phyloP scores from a whole-genome alignment of 768 basidiomycete species.

The Tremella yokohamensis region DNA sequence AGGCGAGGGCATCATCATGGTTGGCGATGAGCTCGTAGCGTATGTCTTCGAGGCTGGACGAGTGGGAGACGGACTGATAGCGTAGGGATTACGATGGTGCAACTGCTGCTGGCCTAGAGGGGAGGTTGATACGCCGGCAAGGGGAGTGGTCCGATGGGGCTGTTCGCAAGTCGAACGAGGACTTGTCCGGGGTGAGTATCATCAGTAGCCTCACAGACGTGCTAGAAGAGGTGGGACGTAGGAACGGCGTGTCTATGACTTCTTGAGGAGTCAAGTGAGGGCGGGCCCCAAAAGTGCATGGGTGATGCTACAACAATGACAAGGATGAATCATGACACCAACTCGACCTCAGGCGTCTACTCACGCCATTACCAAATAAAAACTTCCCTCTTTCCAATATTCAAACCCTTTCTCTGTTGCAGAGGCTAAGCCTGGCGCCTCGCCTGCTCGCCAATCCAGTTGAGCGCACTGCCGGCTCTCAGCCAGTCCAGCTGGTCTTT shows the following conservation, averaged over 20 bases:
- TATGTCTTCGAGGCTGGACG: conserved; percentile 4
- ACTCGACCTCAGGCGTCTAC: too few relatives aligned
- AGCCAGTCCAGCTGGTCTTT: conserved; percentile 88
- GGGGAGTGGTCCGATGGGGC: conserved; percentile 48
- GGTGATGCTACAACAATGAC: too few relatives aligned
- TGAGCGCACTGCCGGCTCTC: conserved; percentile 79
- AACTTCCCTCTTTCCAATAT: too few relatives aligned
- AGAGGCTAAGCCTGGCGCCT: conserved; percentile 9
- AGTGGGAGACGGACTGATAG: not conserved
- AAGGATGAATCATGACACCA: not conserved
- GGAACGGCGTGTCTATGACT: conserved; percentile 10
- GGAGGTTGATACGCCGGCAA: conserved; percentile 36
- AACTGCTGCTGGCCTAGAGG: conserved; percentile 31
- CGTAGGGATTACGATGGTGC: conserved; percentile 45
- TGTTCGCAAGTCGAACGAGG: conserved; percentile 24
- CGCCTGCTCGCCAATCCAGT: conserved; percentile 60
- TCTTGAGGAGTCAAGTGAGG: too few relatives aligned
- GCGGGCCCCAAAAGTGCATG: too few relatives aligned
- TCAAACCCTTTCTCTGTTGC: too few relatives aligned
- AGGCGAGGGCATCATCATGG: conserved; percentile 40
- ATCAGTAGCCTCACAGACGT: conserved; percentile 32
- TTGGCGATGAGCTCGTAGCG: conserved; percentile 50
- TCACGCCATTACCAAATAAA: too few relatives aligned
- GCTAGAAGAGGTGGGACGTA: conserved; percentile 26
- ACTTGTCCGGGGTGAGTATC: conserved; percentile 20